Evolutionary conservation across 495 filamentous ascomycete genomes (phyloP), one percentile per base, ranked within the genome.

Genomic region (Aspergillus incahuasiensis): DNA sequence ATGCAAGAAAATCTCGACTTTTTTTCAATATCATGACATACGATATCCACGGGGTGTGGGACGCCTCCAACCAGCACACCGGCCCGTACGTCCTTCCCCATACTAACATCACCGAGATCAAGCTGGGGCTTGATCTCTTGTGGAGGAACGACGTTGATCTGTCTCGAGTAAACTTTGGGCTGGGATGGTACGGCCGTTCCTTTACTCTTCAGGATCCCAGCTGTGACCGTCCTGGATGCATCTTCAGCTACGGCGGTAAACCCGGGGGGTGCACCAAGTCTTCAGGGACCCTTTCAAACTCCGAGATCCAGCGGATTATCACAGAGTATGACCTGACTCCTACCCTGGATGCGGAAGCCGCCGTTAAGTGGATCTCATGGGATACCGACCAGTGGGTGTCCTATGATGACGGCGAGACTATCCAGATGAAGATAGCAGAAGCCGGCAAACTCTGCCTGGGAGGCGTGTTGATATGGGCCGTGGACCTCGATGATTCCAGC

Each of bases 391-490:
- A 52, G 39, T 52, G 50, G 50, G 34, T 52, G n/a, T 25, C 50
- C 5, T 54, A 54, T 18, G 51, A 54, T 32, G 51, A 54, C 12
- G 41, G 20, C 6, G 40, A 54, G 41, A 45, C 13, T 9, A 45
- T 44, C 8, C 9, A 19, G 24, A 22, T 21, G 12, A 54, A 54
- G 40, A 16, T 12, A 1, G 45, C 46, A 18, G 20, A 40, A 15
- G 9, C 48, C 0, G 8, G n/a, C 13, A 48, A 32, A 1, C 16
- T 16, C 3, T 65, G 69, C 44, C 41, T 69, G 4, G 30, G 48
- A 7, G 68, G 68, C 13, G 20, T 58, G 12, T 63, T 72, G 59
- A 63, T 67, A 25, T 70, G 66, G 69, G 64, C 69, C 8, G 56
- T 68, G 41, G 67, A 72, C 38, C 54, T n/a, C n/a, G n/a, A n/a